These are phyloP conservation scores for Carex kokanica DNA, from an alignment of 176 grass and related monocot genomes.

Conservation along the genomic window DNA sequence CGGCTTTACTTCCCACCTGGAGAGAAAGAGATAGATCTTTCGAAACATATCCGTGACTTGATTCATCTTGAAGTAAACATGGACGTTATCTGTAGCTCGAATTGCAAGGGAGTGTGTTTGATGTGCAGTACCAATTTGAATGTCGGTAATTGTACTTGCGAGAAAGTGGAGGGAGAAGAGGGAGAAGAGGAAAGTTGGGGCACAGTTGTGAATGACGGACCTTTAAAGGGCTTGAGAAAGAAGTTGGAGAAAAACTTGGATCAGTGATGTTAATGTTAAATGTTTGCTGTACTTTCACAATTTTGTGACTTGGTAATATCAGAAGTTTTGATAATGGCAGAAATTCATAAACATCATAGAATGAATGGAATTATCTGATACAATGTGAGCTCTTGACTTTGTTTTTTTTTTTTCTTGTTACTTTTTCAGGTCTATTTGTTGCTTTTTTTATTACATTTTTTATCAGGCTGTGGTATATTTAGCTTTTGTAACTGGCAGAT, in stretches of 20 bases:
- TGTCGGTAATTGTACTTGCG: constrained; percentile 42
- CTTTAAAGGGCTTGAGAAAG: constrained; percentile 45
- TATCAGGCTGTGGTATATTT: background rate
- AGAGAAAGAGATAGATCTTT: constrained; percentile 72
- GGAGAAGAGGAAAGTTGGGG: background rate
- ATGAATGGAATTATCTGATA: background rate
- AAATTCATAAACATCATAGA: background rate
- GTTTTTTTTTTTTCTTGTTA: background rate
- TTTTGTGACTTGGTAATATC: background rate
- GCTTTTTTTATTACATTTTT: background rate
- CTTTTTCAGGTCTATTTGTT: background rate
- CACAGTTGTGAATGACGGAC: constrained; percentile 23
- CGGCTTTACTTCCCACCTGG: constrained; percentile 55
- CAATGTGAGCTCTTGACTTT: too few relatives aligned
- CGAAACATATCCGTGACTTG: constrained; percentile 69
- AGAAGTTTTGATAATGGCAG: too few relatives aligned
- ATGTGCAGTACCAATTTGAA: constrained; percentile 61
- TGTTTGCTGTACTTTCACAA: background rate
- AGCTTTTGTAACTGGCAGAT: background rate
- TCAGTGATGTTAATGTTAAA: constrained; percentile 9
- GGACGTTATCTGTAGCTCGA: constrained; percentile 52
- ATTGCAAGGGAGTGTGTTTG: constrained; percentile 67
- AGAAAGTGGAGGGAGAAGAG: background rate
- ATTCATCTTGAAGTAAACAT: constrained; percentile 69
- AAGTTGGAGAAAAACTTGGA: constrained; percentile 36